Evolutionary conservation across 1,284 basidiomycete genomes (phyloP), one percentile per base, ranked within the genome.

Genomic region (Malassezia psittaci): DNA sequence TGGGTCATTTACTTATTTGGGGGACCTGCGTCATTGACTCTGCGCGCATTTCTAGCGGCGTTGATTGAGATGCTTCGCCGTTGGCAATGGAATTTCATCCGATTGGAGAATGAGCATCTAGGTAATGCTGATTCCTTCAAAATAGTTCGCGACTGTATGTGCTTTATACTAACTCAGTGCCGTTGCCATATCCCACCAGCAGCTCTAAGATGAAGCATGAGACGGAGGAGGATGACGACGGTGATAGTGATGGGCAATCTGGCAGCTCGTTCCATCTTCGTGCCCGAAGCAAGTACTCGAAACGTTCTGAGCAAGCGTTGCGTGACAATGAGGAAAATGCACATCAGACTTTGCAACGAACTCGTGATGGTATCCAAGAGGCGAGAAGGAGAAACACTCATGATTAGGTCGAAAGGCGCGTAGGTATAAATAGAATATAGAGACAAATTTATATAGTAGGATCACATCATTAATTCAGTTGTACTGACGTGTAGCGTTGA

Each of bases 31-130:
- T 78, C 78, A 63, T 75, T 80, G 51, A 78, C 80, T 48, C 51
- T 85, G 21, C 80, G 86, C 18, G 78, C 81, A 0, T 90, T 88
- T 75, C 77, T 88, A 50, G 82, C 79, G 8, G 88, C 80, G 0
- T 66, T 85, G 51, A 70, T 88, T 34, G 90, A 96, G 72, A 83
- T 90, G 77, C 68, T 89, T 2, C 78, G 90, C 34, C 80, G 90
- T 48, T 84, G 83, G 77, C 86, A 87, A 64, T 96, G 90, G 90
- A 94, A 94, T 75, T 88, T 93, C 70, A 85, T 67, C 16, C 63
- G 87, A 60, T 76, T 90, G 57, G 88, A 90, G 74, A 89, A 87
- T 78, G 87, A 90, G 75, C 87, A 89, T 56, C 76, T 89, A 29
- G 66, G 66, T 35, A 68, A 68, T 18, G 65, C 64, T 35, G 66